Conservation (phyloP, 306 rosid genomes). For the Castanea crenata region DNA sequence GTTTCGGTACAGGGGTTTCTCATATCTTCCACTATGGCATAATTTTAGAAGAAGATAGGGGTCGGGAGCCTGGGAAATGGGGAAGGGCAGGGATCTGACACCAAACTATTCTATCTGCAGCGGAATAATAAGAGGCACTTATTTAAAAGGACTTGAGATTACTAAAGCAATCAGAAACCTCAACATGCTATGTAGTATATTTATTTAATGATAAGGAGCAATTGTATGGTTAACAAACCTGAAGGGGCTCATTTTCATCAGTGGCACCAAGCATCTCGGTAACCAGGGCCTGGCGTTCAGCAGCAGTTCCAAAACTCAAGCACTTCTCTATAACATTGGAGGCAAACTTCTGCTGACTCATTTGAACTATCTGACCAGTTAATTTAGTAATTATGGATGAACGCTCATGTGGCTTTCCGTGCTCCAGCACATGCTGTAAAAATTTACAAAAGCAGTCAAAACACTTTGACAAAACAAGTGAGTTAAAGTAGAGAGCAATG, state of each 20-base stretch:
- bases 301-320: slow-evolving; percentile 77
- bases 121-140: neutral
- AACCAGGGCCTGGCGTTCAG: slow-evolving; percentile 77
- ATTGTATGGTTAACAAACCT: slow-evolving; percentile 48
- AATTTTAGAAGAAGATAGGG: neutral
- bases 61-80: too few relatives aligned
- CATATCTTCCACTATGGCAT: neutral
- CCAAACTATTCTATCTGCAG: too few relatives aligned
- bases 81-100: too few relatives aligned
- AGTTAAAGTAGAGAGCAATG: neutral
- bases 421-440: slow-evolving; percentile 79
- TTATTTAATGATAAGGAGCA: neutral
- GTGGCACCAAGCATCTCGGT: slow-evolving; percentile 95
- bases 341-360: slow-evolving; percentile 99
- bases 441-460: neutral
- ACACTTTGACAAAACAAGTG: neutral
- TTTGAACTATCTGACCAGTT: slow-evolving; percentile 81
- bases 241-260: slow-evolving; percentile 96
- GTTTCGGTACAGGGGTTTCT: neutral
- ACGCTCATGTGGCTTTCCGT: slow-evolving; percentile 91
- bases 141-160: neutral
- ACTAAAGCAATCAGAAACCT: neutral
- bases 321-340: slow-evolving; percentile 93
- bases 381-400: slow-evolving; percentile 80
- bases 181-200: neutral